phyloP scores from a whole-genome alignment of 768 basidiomycete genomes.

The Rhodotorula toruloides region DNA sequence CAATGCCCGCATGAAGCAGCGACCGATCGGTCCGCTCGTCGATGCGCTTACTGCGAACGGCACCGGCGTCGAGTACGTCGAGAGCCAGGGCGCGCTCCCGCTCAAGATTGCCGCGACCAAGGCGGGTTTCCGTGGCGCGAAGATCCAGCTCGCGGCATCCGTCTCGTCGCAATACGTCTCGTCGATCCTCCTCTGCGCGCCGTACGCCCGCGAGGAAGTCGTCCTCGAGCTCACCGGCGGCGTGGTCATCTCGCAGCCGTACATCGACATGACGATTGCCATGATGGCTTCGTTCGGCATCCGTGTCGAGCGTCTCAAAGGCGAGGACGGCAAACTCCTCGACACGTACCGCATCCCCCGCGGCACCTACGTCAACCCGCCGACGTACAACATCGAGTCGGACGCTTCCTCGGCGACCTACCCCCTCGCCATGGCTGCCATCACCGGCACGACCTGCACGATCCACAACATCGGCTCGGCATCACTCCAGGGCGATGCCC shows the following conservation, averaged over 20 bases:
- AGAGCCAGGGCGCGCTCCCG: slow-evolving; percentile 77
- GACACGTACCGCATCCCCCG: slow-evolving; percentile 84
- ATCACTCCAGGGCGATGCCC: slow-evolving; percentile 94
- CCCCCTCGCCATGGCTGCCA: slow-evolving; percentile 91
- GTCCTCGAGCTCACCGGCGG: slow-evolving; percentile 86
- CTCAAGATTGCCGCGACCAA: slow-evolving; percentile 67
- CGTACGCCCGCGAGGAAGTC: slow-evolving; percentile 77
- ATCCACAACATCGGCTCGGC: slow-evolving; percentile 82
- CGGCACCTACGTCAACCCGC: slow-evolving; percentile 69
- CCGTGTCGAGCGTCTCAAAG: slow-evolving; percentile 59
- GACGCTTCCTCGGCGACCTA: slow-evolving; percentile 96
- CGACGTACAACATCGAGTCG: slow-evolving; percentile 75
- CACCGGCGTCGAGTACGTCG: slow-evolving; percentile 67
- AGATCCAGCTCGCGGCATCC: slow-evolving; percentile 80
- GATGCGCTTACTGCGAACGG: slow-evolving; percentile 80
- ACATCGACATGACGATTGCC: slow-evolving; percentile 98
- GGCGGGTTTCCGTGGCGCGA: slow-evolving; percentile 72
- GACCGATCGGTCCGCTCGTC: slow-evolving; percentile 91
- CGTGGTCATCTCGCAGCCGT: slow-evolving; percentile 94
- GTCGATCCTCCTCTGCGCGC: slow-evolving; percentile 91
- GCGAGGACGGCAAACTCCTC: slow-evolving; percentile 59
- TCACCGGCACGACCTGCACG: slow-evolving; percentile 94
- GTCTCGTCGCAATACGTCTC: slow-evolving; percentile 98
- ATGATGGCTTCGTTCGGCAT: slow-evolving; percentile 96
- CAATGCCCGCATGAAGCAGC: slow-evolving; percentile 97